phyloP scores from a whole-genome alignment of 2,329 filamentous ascomycete genomes.

The Talaromyces sp. region DNA sequence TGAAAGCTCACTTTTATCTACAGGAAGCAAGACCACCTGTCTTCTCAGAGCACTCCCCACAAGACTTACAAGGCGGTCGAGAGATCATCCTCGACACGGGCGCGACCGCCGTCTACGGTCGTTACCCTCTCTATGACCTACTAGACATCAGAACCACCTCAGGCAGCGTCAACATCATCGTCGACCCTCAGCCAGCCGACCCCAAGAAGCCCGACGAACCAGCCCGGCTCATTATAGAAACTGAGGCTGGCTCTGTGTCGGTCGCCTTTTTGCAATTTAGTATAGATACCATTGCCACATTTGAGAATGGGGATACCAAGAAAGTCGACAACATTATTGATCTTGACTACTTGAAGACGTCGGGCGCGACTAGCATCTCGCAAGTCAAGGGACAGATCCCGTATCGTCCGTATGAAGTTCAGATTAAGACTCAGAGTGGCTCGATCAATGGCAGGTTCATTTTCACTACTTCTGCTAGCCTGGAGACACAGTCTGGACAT shows the following conservation, averaged over 20 bases:
- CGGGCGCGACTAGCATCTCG: neutral
- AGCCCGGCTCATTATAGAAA: conserved; percentile 30
- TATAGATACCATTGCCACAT: neutral
- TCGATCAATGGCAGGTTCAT: conserved; percentile 44
- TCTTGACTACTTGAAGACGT: conserved; percentile 2
- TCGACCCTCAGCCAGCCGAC: conserved; percentile 35
- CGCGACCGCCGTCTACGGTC: conserved; percentile 28
- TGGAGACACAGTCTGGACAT: conserved; percentile 47
- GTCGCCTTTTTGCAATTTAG: conserved; percentile 25
- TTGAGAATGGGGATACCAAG: conserved; percentile 6
- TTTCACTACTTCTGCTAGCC: conserved; percentile 49
- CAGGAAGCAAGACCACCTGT: neutral
- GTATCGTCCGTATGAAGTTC: conserved; percentile 29
- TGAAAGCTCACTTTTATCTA: neutral
- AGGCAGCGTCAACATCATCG: conserved; percentile 31
- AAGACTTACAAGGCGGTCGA: conserved; percentile 14
- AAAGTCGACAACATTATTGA: conserved; percentile 10
- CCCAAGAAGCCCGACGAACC: conserved; percentile 28
- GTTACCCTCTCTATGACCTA: conserved; percentile 34
- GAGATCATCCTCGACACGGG: conserved; percentile 25
- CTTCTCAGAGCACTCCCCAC: neutral
- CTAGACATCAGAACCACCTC: conserved; percentile 33
- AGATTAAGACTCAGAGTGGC: conserved; percentile 32
- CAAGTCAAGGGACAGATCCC: conserved; percentile 14
- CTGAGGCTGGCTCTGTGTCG: conserved; percentile 29